A percentile compares a stretch with the other conserved stretches of the same genome.
phyloP scores from a whole-genome alignment of 1,284 basidiomycete genomes.

The Leccinum cinnamomeum region DNA sequence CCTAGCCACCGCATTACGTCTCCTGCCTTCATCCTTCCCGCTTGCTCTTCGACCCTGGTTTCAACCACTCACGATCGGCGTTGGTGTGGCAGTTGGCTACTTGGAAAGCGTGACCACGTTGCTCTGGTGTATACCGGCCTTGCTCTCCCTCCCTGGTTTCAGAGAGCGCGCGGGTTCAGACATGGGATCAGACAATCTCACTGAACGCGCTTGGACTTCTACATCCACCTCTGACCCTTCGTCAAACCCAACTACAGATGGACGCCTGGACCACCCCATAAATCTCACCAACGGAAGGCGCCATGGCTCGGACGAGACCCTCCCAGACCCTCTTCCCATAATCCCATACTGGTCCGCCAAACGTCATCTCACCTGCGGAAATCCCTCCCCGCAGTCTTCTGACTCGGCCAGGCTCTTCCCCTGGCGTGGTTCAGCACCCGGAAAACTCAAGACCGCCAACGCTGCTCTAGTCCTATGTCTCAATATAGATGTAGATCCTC shows the following conservation, averaged over 20 bases:
- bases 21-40: constrained; percentile 35
- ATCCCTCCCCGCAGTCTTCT: constrained; percentile 67
- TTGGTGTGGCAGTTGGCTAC: constrained; percentile 49
- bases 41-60: constrained; percentile 41
- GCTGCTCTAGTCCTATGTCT: constrained; percentile 95
- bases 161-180: constrained; percentile 36
- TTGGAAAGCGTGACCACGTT: constrained; percentile 63
- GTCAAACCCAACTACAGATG: constrained; percentile 37
- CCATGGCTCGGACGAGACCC: constrained; percentile 40
- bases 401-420: constrained; percentile 65
- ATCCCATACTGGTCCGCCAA: constrained; percentile 82
- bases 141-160: not conserved
- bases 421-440: constrained; percentile 79
- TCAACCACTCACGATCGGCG: constrained; percentile 41
- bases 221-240: constrained; percentile 46
- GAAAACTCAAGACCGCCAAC: constrained; percentile 87
- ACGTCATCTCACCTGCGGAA: constrained; percentile 85
- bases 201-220: constrained; percentile 46
- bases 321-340: constrained; percentile 56
- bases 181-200: constrained; percentile 42
- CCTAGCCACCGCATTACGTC: too few species aligned
- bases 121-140: constrained; percentile 85
- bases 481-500: constrained; percentile 97
- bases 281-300: constrained; percentile 31
- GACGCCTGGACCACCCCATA: constrained; percentile 21